Conservation (phyloP, 192 early-diverging fungal species). For the Piromyces finnis region DNA sequence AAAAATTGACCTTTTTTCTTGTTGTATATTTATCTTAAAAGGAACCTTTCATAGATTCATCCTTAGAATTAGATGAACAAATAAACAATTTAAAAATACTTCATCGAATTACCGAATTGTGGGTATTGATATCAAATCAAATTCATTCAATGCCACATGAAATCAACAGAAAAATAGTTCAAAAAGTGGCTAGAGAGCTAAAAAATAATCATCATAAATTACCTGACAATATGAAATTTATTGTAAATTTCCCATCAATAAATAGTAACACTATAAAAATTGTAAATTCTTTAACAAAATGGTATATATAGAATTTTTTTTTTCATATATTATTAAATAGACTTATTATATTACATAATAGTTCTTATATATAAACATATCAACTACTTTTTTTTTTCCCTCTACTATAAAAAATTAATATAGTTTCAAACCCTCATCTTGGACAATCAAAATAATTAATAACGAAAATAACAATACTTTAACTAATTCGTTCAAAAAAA, state of each 20-base stretch:
- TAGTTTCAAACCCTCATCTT: neutral
- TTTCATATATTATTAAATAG: too few relatives aligned
- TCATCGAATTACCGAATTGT: slow-evolving; percentile 11
- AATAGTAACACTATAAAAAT: neutral
- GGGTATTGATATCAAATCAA: slow-evolving; percentile 4
- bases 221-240: neutral
- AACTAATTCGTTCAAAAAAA: neutral
- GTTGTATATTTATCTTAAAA: too few relatives aligned
- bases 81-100: slow-evolving; percentile 3
- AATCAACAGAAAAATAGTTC: slow-evolving; percentile 4
- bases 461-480: neutral
- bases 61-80: slow-evolving; percentile 9
- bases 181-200: slow-evolving; percentile 1
- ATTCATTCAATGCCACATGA: slow-evolving; percentile 8
- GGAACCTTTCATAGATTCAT: slow-evolving; percentile 9
- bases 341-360: too few relatives aligned
- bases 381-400: too few relatives aligned
- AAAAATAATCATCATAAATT: neutral
- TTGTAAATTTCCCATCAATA: neutral
- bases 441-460: neutral
- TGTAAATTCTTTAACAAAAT: neutral
- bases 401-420: too few relatives aligned
- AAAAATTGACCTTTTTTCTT: too few relatives aligned
- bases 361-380: too few relatives aligned
- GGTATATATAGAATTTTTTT: neutral